phyloP scores from a whole-genome alignment of 306 rosid genomes.

The Vigna radiata region DNA sequence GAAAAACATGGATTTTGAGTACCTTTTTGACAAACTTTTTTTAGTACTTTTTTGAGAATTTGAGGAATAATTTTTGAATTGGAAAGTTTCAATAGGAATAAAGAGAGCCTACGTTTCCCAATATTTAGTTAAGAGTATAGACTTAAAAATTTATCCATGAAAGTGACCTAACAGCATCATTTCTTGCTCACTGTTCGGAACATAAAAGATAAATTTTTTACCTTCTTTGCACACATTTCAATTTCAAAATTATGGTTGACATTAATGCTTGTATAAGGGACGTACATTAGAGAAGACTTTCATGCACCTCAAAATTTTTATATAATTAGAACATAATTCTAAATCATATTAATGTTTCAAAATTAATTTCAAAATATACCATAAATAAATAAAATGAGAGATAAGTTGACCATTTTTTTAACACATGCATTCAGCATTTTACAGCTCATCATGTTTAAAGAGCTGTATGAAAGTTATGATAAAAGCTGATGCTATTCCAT shows the following conservation, averaged over 20 bases:
- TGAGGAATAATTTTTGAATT: no score
- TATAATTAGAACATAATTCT: background rate
- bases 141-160: no score
- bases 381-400: background rate
- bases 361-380: background rate
- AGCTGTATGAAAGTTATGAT: slow-evolving; percentile 1
- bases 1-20: no score
- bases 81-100: no score
- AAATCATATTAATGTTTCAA: background rate
- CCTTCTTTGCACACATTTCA: background rate
- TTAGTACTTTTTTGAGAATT: no score
- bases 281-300: no score
- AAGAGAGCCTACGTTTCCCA: no score
- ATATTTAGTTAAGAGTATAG: no score
- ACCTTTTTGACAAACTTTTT: no score
- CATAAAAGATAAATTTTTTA: background rate
- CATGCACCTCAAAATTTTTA: background rate
- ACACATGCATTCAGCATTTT: background rate
- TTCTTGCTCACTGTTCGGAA: background rate
- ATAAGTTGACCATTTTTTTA: background rate
- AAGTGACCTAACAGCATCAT: background rate
- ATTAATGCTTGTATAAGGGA: background rate
- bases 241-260: background rate
- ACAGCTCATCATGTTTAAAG: slow-evolving; percentile 7
- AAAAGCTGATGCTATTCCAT: background rate